phyloP scores from a whole-genome alignment of 495 filamentous ascomycete genomes.

The Xylaria venustula region DNA sequence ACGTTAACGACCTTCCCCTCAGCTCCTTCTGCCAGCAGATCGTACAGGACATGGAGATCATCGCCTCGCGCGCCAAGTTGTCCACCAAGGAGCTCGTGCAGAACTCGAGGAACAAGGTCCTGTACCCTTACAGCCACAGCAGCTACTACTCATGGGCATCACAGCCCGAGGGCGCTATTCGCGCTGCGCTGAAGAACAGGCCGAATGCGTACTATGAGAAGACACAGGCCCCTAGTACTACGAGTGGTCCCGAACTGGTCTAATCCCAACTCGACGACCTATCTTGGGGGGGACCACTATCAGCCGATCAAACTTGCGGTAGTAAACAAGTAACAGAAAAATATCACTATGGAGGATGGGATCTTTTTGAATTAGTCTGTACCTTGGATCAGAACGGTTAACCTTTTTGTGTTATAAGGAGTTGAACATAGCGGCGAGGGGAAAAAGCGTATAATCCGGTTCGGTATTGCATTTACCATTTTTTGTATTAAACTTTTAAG shows the following conservation, averaged over 20 bases:
- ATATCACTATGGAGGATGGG: neutral
- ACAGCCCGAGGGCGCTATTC: constrained; percentile 49
- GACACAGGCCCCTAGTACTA: neutral
- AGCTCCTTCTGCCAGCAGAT: constrained; percentile 75
- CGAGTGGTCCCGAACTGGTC: neutral
- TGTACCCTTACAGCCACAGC: constrained; percentile 64
- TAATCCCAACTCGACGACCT: neutral
- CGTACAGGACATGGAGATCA: constrained; percentile 68
- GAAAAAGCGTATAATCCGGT: neutral
- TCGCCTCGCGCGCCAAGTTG: constrained; percentile 59
- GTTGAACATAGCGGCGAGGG: neutral
- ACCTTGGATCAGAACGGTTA: neutral
- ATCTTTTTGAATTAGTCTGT: neutral
- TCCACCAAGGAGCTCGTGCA: constrained; percentile 57
- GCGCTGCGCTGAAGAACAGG: constrained; percentile 38
- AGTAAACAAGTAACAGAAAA: no score
- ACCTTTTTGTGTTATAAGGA: neutral
- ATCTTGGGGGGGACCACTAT: neutral
- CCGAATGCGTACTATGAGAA: constrained; percentile 35
- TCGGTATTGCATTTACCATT: neutral
- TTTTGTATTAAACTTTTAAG: neutral
- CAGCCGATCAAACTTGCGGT: no score
- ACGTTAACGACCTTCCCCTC: constrained; percentile 83
- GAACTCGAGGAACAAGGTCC: constrained; percentile 57
- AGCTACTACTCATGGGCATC: constrained; percentile 61